Percentiles rank a stretch among this genome's conserved stretches.
Evolutionary conservation across 2,329 filamentous ascomycete genomes (phyloP).

Genomic region (Alternaria consortialis): DNA sequence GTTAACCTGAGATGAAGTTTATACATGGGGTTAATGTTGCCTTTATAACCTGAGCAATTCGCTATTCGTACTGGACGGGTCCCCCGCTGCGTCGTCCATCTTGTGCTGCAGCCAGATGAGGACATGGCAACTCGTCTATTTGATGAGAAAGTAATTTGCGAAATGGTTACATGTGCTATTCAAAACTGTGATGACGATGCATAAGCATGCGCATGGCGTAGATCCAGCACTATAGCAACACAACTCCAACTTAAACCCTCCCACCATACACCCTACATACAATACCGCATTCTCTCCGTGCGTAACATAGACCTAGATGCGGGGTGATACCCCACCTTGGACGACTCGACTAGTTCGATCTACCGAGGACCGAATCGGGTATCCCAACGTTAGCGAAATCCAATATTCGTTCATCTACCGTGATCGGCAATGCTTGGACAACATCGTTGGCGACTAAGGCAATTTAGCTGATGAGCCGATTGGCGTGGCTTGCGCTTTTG

Average conservation of each 20-base stretch:
- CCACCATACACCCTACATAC: neutral
- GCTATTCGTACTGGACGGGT: conserved; percentile 49
- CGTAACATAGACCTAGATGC: neutral
- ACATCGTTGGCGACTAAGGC: neutral
- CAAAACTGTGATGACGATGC: neutral
- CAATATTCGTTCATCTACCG: conserved; percentile 1
- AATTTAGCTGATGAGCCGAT: neutral
- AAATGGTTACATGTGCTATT: neutral
- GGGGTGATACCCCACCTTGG: conserved; percentile 4
- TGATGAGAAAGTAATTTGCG: neutral
- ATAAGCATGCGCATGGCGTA: neutral
- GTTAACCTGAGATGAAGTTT: conserved; percentile 5
- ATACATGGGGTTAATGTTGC: conserved; percentile 9
- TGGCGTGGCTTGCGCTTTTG: neutral
- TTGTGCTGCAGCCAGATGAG: conserved; percentile 26
- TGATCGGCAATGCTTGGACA: conserved; percentile 2
- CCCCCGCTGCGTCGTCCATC: conserved; percentile 41
- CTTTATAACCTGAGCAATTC: conserved; percentile 51
- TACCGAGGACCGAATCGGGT: conserved; percentile 25
- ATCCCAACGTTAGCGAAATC: neutral
- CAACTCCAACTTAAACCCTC: neutral
- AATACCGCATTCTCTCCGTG: neutral
- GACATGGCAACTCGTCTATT: conserved; percentile 19
- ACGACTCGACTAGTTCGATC: conserved; percentile 37
- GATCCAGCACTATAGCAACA: neutral